Base-by-base conservation (phyloP, 75 land plant genomes). In the Isoetes taiwanensis region DNA sequence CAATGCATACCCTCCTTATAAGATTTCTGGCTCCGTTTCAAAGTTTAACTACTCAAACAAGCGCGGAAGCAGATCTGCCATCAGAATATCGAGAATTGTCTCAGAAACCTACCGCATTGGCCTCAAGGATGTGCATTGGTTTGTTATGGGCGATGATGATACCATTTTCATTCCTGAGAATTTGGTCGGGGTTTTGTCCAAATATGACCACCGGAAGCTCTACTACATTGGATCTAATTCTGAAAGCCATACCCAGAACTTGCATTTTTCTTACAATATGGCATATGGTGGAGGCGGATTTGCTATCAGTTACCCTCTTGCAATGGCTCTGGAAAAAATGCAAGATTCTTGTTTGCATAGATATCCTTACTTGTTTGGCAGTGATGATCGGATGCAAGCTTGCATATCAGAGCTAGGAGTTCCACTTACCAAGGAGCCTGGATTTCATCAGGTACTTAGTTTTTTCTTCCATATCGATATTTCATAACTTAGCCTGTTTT, bases 61-160 rank as follows among this genome's bases (percentile, higher is more conserved):
- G 25, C 64, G 58, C 6, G 82, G 78, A 10, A 65, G 64, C 21
- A 77, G 80, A 10, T 78, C 81, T 24, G 87, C 81, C 19, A 68
- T 83, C 43, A 65, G 87, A 32, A 77, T 83, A 8, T 71, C 87
- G 5, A 63, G 87, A 6, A 74, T 83, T n/a, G 78, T 80, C 2
- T 69, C 76, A 2, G 87, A 83, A 64, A 74, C 73, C 0, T 46
- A 74, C 42, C 43, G 78, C 46, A 37, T 83, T 4, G 78, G 73
- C 30, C 43, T 66, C 4, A 57, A 57, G 21, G 57, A 72, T 34
- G 88, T 78, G 59, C 63, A 76, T 30, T 84, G 88, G 88, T 69
- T 84, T 41, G 78, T 84, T 28, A 77, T 86, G 93, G 89, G 89
- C 5, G 93, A 86, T 53, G 93, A 86, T 63, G 93, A 86, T 62